phyloP scores from a whole-genome alignment of 1,284 basidiomycete genomes.

The Meripilus lineatus region DNA sequence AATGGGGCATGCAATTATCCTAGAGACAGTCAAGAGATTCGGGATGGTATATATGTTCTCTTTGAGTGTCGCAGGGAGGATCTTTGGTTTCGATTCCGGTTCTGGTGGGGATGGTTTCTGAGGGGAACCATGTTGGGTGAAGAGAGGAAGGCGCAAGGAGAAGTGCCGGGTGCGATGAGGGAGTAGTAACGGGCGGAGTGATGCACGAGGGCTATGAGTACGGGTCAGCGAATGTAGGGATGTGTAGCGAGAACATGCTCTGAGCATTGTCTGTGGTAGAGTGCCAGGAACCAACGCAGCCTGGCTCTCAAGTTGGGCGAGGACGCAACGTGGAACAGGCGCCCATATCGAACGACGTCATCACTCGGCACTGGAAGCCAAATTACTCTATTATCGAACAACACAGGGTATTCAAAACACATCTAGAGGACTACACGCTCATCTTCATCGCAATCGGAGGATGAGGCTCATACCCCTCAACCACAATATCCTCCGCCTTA shows the following conservation, averaged over 20 bases:
- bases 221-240: no score
- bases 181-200: neutral
- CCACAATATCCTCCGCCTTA: conserved; percentile 73
- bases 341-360: no score
- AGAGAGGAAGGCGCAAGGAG: neutral
- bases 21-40: conserved; percentile 84
- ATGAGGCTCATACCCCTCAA: conserved; percentile 86
- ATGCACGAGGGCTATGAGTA: neutral
- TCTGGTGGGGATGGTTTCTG: neutral
- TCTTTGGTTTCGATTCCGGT: conserved; percentile 3
- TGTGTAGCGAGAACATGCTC: neutral
- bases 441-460: conserved; percentile 95
- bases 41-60: conserved; percentile 97
- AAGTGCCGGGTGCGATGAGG: neutral
- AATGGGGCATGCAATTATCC: conserved; percentile 85
- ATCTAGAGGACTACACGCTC: conserved; percentile 81
- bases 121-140: no score
- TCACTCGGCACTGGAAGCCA: no score
- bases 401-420: neutral
- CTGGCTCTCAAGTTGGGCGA: no score
- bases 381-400: neutral
- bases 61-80: conserved; percentile 20
- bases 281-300: no score
- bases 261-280: neutral
- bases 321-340: neutral